These are phyloP conservation scores for Prosopis cineraria DNA, from an alignment of 306 rosid species.

Conservation along the genomic window DNA sequence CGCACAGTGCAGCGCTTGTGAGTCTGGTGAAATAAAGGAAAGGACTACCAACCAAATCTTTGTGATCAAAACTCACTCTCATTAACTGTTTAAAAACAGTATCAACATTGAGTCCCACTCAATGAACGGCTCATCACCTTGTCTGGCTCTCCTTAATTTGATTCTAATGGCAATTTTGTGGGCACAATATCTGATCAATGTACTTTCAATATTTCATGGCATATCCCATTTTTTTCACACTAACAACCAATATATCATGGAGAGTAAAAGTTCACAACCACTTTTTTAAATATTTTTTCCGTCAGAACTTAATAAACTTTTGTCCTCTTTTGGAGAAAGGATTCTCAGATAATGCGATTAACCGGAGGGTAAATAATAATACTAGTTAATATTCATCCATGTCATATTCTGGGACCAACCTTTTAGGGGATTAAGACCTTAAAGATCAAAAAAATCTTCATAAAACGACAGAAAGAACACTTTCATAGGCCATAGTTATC, in stretches of 20 bases:
- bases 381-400: background rate
- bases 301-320: background rate
- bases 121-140: conserved; percentile 39
- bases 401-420: background rate
- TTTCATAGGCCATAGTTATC: background rate
- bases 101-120: conserved; percentile 32
- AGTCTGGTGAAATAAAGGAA: background rate
- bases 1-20: conserved; percentile 22
- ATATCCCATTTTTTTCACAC: background rate
- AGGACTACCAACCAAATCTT: conserved; percentile 27
- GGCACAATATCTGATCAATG: background rate
- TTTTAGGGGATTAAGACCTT: background rate
- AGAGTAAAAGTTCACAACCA: conserved; percentile 4
- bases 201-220: background rate
- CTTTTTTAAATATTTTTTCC: background rate
- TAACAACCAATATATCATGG: conserved; percentile 20
- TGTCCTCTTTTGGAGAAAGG: background rate
- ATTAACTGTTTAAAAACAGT: conserved; percentile 29
- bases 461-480: conserved; percentile 13
- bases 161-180: conserved; percentile 18
- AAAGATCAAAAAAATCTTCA: background rate
- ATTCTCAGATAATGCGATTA: background rate
- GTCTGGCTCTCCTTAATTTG: conserved; percentile 34
- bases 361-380: background rate
- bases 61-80: conserved; percentile 16